phyloP scores from a whole-genome alignment of 345 rosid species.

The Eucalyptus dawsonii region DNA sequence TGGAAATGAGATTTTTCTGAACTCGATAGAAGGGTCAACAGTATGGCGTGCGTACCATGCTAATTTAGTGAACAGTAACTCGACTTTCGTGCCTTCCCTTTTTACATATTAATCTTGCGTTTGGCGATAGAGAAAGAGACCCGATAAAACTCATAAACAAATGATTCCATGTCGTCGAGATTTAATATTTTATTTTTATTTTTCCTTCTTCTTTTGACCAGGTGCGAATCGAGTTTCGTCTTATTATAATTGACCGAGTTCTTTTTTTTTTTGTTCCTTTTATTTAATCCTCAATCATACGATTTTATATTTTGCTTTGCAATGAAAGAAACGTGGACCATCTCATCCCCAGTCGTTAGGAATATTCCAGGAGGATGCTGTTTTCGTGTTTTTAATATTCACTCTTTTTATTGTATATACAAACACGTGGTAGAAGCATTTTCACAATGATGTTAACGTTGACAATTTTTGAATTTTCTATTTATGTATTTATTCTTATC shows the following conservation, averaged over 20 bases:
- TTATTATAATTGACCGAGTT: not conserved
- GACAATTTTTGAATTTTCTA: not conserved
- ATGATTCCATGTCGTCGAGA: not conserved
- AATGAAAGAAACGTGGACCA: not conserved
- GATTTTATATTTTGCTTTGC: not conserved
- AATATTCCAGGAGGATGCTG: not conserved
- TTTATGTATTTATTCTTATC: too few relatives aligned
- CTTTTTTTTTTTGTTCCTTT: not conserved
- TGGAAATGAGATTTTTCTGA: not conserved
- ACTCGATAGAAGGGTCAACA: not conserved
- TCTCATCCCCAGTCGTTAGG: not conserved
- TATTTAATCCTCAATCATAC: not conserved
- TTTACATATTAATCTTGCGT: not conserved
- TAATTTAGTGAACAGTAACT: not conserved
- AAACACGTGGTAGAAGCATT: not conserved
- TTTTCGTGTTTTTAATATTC: not conserved
- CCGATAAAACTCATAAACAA: not conserved
- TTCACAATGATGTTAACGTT: not conserved
- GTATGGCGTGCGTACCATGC: not conserved
- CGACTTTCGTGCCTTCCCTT: not conserved
- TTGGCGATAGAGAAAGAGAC: not conserved
- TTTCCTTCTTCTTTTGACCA: not conserved
- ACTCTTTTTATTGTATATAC: not conserved
- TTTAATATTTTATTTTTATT: not conserved
- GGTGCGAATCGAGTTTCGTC: not conserved